A percentile compares a stretch with the other conserved stretches of the same genome.
These are phyloP conservation scores for Wickerhamomyces kurtzmanii DNA, from an alignment of 805 yeast genomes.

Conservation along the genomic window DNA sequence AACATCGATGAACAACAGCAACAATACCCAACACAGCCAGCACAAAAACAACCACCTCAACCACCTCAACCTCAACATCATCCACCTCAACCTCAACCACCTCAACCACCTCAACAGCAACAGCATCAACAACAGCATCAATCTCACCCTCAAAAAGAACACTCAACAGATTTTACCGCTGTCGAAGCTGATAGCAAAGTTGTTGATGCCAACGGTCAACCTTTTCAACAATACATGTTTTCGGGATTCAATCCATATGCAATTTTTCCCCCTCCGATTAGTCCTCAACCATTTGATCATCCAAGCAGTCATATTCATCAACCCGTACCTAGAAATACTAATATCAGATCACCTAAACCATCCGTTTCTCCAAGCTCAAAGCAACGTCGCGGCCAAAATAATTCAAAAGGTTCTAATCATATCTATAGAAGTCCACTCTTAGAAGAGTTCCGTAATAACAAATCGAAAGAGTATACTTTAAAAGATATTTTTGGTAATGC, in stretches of 20 bases:
- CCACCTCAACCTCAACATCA: slow-evolving; percentile 2
- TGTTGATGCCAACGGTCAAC: no score
- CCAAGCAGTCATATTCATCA: slow-evolving; percentile 4
- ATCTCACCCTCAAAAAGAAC: no score
- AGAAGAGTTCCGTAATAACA: slow-evolving; percentile 73
- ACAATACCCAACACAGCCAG: neutral
- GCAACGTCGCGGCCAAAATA: slow-evolving; percentile 9
- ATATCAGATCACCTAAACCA: slow-evolving; percentile 14
- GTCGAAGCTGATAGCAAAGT: no score
- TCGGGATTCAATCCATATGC: slow-evolving; percentile 17
- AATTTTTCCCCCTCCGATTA: slow-evolving; percentile 13
- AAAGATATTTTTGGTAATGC: slow-evolving; percentile 80
- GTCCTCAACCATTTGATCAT: slow-evolving; percentile 4
- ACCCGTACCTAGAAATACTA: slow-evolving; percentile 3
- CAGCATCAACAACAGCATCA: slow-evolving; percentile 1
- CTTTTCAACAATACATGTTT: no score
- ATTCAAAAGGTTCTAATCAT: slow-evolving; percentile 25
- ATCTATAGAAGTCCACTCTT: slow-evolving; percentile 69
- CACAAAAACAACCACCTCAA: neutral
- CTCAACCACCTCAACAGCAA: slow-evolving; percentile 5
- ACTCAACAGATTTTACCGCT: no score
- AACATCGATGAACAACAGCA: slow-evolving; percentile 7
- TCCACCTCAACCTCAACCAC: slow-evolving; percentile 11
- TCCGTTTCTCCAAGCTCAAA: slow-evolving; percentile 10
- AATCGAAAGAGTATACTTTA: slow-evolving; percentile 50